These are phyloP conservation scores for Aspergillus carlsbadensis DNA, from an alignment of 495 filamentous ascomycete species.

Conservation along the genomic window DNA sequence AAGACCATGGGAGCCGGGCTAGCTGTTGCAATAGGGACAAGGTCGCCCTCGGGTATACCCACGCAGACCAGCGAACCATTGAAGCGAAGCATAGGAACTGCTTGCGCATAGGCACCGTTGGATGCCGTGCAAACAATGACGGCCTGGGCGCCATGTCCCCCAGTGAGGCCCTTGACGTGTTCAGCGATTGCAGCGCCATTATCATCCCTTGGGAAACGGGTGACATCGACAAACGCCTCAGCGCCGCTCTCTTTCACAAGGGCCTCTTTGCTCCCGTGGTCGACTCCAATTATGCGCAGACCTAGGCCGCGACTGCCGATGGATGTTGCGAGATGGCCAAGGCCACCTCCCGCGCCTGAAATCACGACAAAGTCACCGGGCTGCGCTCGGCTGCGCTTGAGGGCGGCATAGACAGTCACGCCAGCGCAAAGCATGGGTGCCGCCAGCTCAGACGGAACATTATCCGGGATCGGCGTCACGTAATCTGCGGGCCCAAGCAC, in stretches of 20 bases:
- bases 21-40: slow-evolving; percentile 56
- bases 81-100: slow-evolving; percentile 59
- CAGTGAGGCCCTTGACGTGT: slow-evolving; percentile 56
- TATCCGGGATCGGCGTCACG: slow-evolving; percentile 68
- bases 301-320: slow-evolving; percentile 63
- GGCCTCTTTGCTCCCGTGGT: slow-evolving; percentile 60
- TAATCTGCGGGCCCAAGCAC: slow-evolving; percentile 61
- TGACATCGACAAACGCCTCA: slow-evolving; percentile 66
- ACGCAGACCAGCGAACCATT: slow-evolving; percentile 65
- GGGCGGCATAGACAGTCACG: slow-evolving; percentile 57
- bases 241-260: slow-evolving; percentile 59
- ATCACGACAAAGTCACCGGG: slow-evolving; percentile 66
- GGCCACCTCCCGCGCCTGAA: slow-evolving; percentile 65
- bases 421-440: slow-evolving; percentile 67
- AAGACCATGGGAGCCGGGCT: slow-evolving; percentile 50
- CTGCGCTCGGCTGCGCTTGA: slow-evolving; percentile 57
- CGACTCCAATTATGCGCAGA: slow-evolving; percentile 67
- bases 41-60: slow-evolving; percentile 65
- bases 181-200: slow-evolving; percentile 46
- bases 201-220: slow-evolving; percentile 50
- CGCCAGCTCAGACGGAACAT: slow-evolving; percentile 53
- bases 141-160: slow-evolving; percentile 62
- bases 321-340: slow-evolving; percentile 63
- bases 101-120: slow-evolving; percentile 64
- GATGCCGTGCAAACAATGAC: slow-evolving; percentile 62